A percentile compares a stretch with the other conserved stretches of the same genome.
These are phyloP conservation scores for Sanghuangporus weigelae DNA, from an alignment of 1,284 basidiomycete genomes.

Conservation along the genomic window DNA sequence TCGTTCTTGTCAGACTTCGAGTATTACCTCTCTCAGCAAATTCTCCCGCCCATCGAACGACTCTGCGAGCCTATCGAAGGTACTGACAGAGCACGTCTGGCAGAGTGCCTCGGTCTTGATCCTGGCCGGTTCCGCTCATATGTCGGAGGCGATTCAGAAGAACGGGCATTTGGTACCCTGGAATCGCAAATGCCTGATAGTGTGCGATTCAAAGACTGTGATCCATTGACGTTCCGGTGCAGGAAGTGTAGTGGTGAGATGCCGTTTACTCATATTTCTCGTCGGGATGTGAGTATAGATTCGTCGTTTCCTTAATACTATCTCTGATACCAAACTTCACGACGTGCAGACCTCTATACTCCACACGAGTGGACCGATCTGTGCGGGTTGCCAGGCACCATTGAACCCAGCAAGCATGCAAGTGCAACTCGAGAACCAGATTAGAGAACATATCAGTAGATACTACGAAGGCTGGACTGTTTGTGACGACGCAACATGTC, in stretches of 20 bases:
- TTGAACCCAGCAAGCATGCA: conserved; percentile 62
- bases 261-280: conserved; percentile 61
- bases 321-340: neutral
- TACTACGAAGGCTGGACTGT: conserved; percentile 91
- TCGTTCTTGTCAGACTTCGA: conserved; percentile 65
- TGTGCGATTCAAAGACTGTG: conserved; percentile 78
- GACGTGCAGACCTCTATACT: conserved; percentile 44
- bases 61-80: conserved; percentile 96
- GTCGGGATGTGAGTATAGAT: conserved; percentile 49
- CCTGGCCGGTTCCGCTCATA: conserved; percentile 66
- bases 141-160: conserved; percentile 45
- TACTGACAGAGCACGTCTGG: conserved; percentile 86
- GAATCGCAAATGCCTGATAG: conserved; percentile 89
- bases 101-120: conserved; percentile 94
- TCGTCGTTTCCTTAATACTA: neutral
- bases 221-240: conserved; percentile 70
- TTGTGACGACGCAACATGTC: conserved; percentile 86
- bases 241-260: conserved; percentile 61
- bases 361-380: conserved; percentile 45
- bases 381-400: conserved; percentile 54
- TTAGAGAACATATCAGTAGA: conserved; percentile 68
- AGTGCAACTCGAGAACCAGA: conserved; percentile 82
- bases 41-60: conserved; percentile 92
- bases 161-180: conserved; percentile 73
- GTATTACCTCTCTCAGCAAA: conserved; percentile 87